A percentile compares a stretch with the other conserved stretches of the same genome.
Evolutionary conservation across 2,329 filamentous ascomycete species (phyloP).

Genomic region (Fragosphaeria purpurea): DNA sequence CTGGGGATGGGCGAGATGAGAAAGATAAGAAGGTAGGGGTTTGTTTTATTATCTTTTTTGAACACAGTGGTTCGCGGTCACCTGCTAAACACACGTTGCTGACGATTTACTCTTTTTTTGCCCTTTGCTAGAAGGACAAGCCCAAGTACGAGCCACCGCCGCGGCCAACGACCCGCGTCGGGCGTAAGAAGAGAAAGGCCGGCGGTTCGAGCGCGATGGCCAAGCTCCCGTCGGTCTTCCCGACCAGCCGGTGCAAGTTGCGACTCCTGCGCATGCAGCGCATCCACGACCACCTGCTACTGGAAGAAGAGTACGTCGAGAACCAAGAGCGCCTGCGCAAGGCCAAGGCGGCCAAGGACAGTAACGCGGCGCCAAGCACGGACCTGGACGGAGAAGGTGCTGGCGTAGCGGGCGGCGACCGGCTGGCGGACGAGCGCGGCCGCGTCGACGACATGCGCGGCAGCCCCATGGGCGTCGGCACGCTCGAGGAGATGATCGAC

Average conservation of each 20-base stretch:
- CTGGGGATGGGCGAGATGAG: constrained; percentile 65
- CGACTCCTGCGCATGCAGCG: constrained; percentile 96
- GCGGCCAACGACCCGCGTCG: constrained; percentile 90
- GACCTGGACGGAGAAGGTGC: constrained; percentile 52
- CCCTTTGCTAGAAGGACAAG: constrained; percentile 82
- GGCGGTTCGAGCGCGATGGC: constrained; percentile 88
- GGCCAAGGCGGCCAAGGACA: constrained; percentile 71
- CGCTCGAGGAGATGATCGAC: constrained; percentile 96
- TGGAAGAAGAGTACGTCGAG: constrained; percentile 98
- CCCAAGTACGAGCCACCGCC: constrained; percentile 99
- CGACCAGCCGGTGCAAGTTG: constrained; percentile 94
- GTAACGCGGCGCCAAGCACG: constrained; percentile 49
- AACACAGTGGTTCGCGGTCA: too few relatives aligned
- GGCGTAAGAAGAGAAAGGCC: constrained; percentile 96
- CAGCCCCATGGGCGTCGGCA: constrained; percentile 96
- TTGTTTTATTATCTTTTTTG: not conserved
- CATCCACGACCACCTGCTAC: constrained; percentile 90
- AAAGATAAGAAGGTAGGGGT: constrained; percentile 82
- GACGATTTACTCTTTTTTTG: not conserved
- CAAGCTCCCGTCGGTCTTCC: constrained; percentile 89
- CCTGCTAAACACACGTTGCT: not conserved
- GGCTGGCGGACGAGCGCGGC: constrained; percentile 88
- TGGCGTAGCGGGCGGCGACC: constrained; percentile 44
- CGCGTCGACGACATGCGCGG: constrained; percentile 97
- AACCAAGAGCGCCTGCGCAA: constrained; percentile 96